Percentiles rank a stretch among this genome's conserved stretches.
Evolutionary conservation across 106 monocot species (phyloP).

Genomic region (Narthecium ossifragum): DNA sequence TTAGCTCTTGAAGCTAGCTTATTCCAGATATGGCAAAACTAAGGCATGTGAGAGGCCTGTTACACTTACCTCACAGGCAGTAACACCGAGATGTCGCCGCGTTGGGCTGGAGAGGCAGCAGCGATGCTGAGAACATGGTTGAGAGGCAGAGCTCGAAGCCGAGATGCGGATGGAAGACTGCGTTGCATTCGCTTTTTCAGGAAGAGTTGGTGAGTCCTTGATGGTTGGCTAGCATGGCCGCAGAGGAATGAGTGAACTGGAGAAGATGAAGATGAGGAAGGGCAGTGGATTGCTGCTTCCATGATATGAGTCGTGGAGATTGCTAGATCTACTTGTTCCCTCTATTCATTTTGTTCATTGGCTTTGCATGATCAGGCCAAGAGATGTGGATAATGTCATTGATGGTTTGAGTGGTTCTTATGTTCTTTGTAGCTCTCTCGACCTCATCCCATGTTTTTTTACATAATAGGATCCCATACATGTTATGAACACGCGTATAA

Average conservation of each 20-base stretch:
- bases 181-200: neutral
- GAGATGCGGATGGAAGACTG: neutral
- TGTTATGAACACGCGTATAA: too few species aligned
- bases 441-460: too few species aligned
- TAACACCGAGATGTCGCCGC: neutral
- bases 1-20: neutral
- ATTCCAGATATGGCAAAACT: neutral
- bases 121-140: neutral
- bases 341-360: too few species aligned
- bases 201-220: neutral
- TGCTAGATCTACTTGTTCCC: too few species aligned
- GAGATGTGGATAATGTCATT: too few species aligned
- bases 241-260: neutral
- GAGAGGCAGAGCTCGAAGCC: neutral
- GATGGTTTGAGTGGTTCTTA: too few species aligned
- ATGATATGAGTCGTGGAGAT: too few species aligned
- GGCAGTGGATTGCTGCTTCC: too few species aligned
- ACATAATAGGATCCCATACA: too few species aligned
- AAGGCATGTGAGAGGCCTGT: neutral
- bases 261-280: neutral
- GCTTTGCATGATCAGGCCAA: too few species aligned
- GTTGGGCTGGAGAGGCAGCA: neutral
- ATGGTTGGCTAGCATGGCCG: neutral
- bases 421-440: too few species aligned
- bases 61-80: neutral